Conservation (phyloP, 257 asterid species). For the Solanum medicagineum region DNA sequence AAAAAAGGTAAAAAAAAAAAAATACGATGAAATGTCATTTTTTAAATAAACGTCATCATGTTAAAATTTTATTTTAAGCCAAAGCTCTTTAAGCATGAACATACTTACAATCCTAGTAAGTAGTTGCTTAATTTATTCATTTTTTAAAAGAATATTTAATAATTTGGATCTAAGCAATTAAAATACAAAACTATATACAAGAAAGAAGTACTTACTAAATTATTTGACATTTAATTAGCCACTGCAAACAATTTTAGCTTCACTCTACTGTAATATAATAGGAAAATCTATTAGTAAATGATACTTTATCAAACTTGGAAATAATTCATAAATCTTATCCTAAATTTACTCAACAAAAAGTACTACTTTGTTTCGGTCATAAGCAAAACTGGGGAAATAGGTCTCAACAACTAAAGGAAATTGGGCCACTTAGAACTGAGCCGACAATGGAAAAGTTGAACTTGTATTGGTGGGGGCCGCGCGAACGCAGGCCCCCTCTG, state of each 20-base stretch:
- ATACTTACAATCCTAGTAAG: not conserved
- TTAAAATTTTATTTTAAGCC: too few relatives aligned
- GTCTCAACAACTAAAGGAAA: too few relatives aligned
- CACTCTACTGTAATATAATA: too few relatives aligned
- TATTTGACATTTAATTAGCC: not conserved
- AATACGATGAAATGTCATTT: too few relatives aligned
- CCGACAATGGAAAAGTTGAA: fast-evolving
- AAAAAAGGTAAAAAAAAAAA: too few relatives aligned
- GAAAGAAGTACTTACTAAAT: not conserved
- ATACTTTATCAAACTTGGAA: too few relatives aligned
- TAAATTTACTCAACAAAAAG: too few relatives aligned
- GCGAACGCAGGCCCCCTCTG: not conserved
- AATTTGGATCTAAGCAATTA: not conserved
- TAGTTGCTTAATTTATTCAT: not conserved
- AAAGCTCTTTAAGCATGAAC: not conserved
- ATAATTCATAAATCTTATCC: too few relatives aligned
- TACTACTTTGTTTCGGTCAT: too few relatives aligned
- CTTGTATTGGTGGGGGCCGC: not conserved
- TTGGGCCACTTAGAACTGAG: not conserved
- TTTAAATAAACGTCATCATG: too few relatives aligned
- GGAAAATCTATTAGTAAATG: not conserved
- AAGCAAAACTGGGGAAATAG: too few relatives aligned
- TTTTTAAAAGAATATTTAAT: not conserved
- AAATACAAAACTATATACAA: not conserved
- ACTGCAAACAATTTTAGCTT: not conserved